Evolutionary conservation across 2,329 filamentous ascomycete genomes (phyloP), one percentile per base, ranked within the genome.

Genomic region (Phoma sp.): DNA sequence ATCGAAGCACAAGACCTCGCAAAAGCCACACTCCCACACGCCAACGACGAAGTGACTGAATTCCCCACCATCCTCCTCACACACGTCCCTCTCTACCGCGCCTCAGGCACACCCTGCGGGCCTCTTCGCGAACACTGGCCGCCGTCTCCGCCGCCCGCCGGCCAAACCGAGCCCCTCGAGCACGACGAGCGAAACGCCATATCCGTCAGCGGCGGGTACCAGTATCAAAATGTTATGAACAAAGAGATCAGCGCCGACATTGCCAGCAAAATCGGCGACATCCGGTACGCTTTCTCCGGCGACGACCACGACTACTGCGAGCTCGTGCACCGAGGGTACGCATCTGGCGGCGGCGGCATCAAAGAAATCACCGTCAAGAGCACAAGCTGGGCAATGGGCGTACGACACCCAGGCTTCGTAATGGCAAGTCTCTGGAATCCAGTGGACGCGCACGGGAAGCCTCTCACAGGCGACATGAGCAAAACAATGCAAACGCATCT

Each of bases 231-330:
- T 66, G 93, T 97, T 2, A 84, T 99, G 21, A 89, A 84, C 43
- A 85, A 88, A 42, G 82, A 85, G 2, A 86, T 97, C 62, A 95
- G 93, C 0, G 82, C 86, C 38, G 86, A 87, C 45, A 80, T 99
- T 30, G 79, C 96, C 34, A 83, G 88, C 55, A 90, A 87, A 59
- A 81, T 96, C 28, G 92, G 92, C 28, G 91, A 95, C 57, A 85
- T 98, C 11, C 82, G 86, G 3, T 89, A 95, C 61, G 89, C 93
- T 36, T 99, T 98, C 71, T 96, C 92, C 0, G 95, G 95, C 10
- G 95, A 99, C 66, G 95, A 99, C 70, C 95, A 99, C 77, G 95
- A 99, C 77, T 97, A 98, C 77, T 99, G 95, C 77, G 93, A 96
- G 68, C 78, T 98, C 6, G 82, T 87, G 0, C 95, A 99, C 74